A percentile compares a stretch with the other conserved stretches of the same genome.
Evolutionary conservation across 306 rosid genomes (phyloP).

Genomic region (Begonia fuchsioides): DNA sequence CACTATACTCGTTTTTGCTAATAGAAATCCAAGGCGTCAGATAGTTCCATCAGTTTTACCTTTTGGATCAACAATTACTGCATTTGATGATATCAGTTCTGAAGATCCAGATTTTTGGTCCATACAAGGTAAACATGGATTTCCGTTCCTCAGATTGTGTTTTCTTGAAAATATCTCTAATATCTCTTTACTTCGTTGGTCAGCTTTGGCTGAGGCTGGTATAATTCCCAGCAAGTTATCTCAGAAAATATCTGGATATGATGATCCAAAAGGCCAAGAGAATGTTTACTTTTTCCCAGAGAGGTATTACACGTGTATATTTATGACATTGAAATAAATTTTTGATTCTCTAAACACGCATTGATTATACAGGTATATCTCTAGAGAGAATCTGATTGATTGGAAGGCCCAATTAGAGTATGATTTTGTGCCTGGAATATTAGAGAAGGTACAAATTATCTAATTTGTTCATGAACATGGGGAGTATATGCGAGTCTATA

Average conservation of each 20-base stretch:
- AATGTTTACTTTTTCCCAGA: slow-evolving; percentile 41
- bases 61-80: slow-evolving; percentile 39
- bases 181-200: slow-evolving; percentile 9
- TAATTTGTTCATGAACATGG: slow-evolving; percentile 4
- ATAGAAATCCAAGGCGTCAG: slow-evolving; percentile 52
- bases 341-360: slow-evolving; percentile 12
- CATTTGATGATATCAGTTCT: slow-evolving; percentile 50
- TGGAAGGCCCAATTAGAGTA: slow-evolving; percentile 90
- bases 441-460: slow-evolving; percentile 49
- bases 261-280: slow-evolving; percentile 20
- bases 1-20: slow-evolving; percentile 13
- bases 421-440: slow-evolving; percentile 26
- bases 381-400: slow-evolving; percentile 72
- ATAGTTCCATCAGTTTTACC: slow-evolving; percentile 46
- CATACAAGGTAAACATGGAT: slow-evolving; percentile 52
- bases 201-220: slow-evolving; percentile 90
- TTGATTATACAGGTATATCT: slow-evolving; percentile 43
- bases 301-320: slow-evolving; percentile 31
- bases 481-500: slow-evolving; percentile 1
- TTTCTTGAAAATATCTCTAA: too few species aligned
- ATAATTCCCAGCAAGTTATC: slow-evolving; percentile 67
- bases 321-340: slow-evolving; percentile 8
- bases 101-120: slow-evolving; percentile 53
- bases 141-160: background rate
- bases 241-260: slow-evolving; percentile 15